Evolutionary conservation across 352 stramenopile species (phyloP).

Genomic region (Nothophytophthora sp.): DNA sequence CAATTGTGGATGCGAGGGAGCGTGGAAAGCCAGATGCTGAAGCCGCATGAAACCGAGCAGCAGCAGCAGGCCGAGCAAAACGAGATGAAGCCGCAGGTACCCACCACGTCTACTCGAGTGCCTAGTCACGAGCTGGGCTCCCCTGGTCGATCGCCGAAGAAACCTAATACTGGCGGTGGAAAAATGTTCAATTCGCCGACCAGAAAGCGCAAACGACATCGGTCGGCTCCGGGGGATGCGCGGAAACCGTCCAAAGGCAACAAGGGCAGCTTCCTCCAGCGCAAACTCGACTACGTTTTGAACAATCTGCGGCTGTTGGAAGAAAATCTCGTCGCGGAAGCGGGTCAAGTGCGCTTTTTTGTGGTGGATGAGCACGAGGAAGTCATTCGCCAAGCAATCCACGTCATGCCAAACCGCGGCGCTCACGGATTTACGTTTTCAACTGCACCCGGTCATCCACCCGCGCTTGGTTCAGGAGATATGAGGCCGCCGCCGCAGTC

Average conservation of each 20-base stretch:
- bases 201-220: conserved; percentile 40
- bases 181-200: conserved; percentile 32
- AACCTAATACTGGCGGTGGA: conserved; percentile 30
- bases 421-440: conserved; percentile 2
- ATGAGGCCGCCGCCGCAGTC: conserved; percentile 1
- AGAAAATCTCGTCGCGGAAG: conserved; percentile 36
- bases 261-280: conserved; percentile 43
- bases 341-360: conserved; percentile 47
- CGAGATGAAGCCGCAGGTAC: conserved; percentile 3
- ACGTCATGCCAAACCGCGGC: conserved; percentile 39
- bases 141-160: conserved; percentile 20
- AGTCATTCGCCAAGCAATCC: conserved; percentile 38
- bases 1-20: conserved; percentile 89
- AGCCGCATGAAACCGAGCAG: conserved; percentile 37
- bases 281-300: conserved; percentile 49
- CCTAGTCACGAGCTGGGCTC: conserved; percentile 13
- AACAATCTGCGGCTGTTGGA: conserved; percentile 47
- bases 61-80: conserved; percentile 7
- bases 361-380: conserved; percentile 40
- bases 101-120: conserved; percentile 10
- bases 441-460: conserved; percentile 4
- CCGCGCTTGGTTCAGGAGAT: not conserved
- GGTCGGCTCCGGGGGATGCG: conserved; percentile 6
- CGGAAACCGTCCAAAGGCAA: conserved; percentile 29
- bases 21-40: conserved; percentile 77